Percentiles rank a stretch among this genome's conserved stretches.
phyloP scores from a whole-genome alignment of 2,329 filamentous ascomycete genomes.

The Fusarium sp. region DNA sequence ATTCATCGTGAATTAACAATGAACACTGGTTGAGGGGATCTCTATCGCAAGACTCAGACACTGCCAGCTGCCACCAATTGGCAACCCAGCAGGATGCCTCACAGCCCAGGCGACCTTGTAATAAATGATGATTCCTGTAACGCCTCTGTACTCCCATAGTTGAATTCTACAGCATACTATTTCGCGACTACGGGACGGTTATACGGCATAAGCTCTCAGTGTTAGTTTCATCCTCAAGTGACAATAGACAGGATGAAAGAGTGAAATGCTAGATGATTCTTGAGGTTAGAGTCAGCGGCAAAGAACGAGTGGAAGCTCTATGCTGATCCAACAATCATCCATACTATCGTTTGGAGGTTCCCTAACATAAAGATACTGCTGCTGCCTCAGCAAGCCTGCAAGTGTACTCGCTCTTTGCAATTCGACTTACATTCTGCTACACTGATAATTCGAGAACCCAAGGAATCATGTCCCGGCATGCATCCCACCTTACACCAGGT shows the following conservation, averaged over 20 bases:
- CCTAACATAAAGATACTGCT: neutral
- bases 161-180: neutral
- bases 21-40: neutral
- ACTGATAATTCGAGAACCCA: neutral
- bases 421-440: neutral
- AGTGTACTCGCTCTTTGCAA: neutral
- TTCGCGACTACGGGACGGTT: too few species aligned
- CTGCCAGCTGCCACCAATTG: slow-evolving; percentile 16
- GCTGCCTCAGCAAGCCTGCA: neutral
- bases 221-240: neutral
- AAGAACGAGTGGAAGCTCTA: neutral
- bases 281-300: neutral
- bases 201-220: neutral
- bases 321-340: neutral
- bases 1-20: slow-evolving; percentile 1
- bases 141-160: neutral
- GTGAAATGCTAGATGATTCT: neutral
- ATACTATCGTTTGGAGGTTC: neutral
- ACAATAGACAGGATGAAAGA: neutral
- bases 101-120: neutral
- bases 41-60: neutral
- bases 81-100: neutral
- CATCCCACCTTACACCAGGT: too few species aligned
- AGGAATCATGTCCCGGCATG: neutral
- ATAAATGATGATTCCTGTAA: neutral